Evolutionary conservation across 495 filamentous ascomycete genomes (phyloP), one percentile per base, ranked within the genome.

Genomic region (Hyaloscypha variabilis): DNA sequence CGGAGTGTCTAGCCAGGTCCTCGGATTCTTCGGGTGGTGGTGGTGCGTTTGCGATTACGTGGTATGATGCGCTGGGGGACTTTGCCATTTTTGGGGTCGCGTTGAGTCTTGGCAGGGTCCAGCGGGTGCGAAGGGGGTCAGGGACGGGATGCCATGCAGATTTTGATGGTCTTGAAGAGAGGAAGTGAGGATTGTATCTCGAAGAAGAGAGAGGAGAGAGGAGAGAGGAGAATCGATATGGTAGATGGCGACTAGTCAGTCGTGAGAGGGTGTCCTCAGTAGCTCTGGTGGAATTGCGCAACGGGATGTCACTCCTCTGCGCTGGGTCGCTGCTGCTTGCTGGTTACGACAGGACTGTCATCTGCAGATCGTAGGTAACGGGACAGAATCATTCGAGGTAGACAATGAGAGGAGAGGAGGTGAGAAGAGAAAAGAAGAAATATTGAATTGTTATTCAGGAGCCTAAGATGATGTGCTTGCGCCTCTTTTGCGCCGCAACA

Each of bases 21-120:
- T 46, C 39, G 39, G 39, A 4, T 46, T 46, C 39, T 14, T 46
- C 39, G 39, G 39, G 8, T 34, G 31, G 31, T n/a, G n/a, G 31
- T 36, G 31, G 31, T 36, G 5, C 31, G 39, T 46, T 36, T 6
- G 5, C 39, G 39, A 46, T 46, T 46, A 46, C 39, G 17, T 46
- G 39, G 39, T 46, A 46, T 46, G 39, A 46, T 46, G 39, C 39
- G 39, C 11, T 17, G 4, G 6, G 39, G 3, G 39, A 2, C 17
- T 51, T 51, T 50, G 63, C 19, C 63, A 65, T 65, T 53, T 54
- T 60, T 39, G 63, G 56, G 55, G 3, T 46, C 6, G 1, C 39
- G 17, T 4, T 17, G 39, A 31, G 28, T 51, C 63, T 65, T 65
- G 49, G 63, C 63, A 54, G 63, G 63, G 55, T 54, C 63, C 63